These are phyloP conservation scores for Colletotrichum kahawae DNA, from an alignment of 2,329 filamentous ascomycete genomes.

Conservation along the genomic window DNA sequence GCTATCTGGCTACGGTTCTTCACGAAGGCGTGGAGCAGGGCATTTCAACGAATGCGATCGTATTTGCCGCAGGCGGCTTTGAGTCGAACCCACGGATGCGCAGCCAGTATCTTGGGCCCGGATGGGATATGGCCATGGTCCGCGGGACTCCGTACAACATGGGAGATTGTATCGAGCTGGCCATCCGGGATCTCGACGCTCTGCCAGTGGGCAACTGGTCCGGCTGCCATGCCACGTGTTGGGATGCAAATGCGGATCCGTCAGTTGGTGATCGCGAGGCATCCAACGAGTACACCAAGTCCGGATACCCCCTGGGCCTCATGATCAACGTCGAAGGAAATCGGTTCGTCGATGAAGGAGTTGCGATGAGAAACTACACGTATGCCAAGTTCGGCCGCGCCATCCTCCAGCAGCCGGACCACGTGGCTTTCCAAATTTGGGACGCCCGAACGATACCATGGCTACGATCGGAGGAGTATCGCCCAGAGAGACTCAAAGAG, in stretches of 20 bases:
- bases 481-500: slow-evolving; percentile 55
- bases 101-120: background rate
- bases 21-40: background rate
- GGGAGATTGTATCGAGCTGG: background rate
- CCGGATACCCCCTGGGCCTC: background rate
- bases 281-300: background rate
- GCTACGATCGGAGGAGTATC: slow-evolving; percentile 63
- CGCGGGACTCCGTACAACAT: background rate
- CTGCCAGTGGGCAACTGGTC: background rate
- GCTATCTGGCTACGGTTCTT: background rate
- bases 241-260: background rate
- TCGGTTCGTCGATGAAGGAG: background rate
- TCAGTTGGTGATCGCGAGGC: background rate
- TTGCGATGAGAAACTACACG: background rate
- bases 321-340: background rate
- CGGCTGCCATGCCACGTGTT: background rate
- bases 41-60: background rate
- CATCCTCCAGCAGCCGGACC: background rate
- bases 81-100: background rate
- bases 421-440: background rate
- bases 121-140: background rate
- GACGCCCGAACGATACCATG: background rate
- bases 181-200: background rate
- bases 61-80: background rate
- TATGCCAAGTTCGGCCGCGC: background rate